Evolutionary conservation across 768 basidiomycete species (phyloP).

Genomic region (Mycena leptocephala): DNA sequence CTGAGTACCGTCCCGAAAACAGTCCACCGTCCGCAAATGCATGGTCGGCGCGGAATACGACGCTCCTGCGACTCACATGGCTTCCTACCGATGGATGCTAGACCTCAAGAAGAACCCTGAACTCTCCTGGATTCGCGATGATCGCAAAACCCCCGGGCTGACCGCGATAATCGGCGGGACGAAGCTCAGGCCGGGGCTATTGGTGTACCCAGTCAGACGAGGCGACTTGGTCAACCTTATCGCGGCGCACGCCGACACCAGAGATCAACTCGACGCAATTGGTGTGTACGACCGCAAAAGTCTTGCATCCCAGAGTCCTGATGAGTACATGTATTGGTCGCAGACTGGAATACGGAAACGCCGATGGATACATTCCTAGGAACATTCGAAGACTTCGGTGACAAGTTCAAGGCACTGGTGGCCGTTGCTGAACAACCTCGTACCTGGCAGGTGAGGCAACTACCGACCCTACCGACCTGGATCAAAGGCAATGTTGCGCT

Average conservation of each 20-base stretch:
- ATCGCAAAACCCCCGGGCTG: background rate
- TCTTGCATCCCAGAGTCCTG: background rate
- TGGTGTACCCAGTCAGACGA: slow-evolving; percentile 8
- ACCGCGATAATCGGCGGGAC: background rate
- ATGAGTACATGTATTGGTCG: background rate
- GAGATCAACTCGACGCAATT: background rate
- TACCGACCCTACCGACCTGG: slow-evolving; percentile 6
- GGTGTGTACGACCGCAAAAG: background rate
- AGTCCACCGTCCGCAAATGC: slow-evolving; percentile 22
- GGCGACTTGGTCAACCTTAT: slow-evolving; percentile 5
- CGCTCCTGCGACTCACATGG: slow-evolving; percentile 16
- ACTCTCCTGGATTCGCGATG: slow-evolving; percentile 22
- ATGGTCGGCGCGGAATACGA: slow-evolving; percentile 21
- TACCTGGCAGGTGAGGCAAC: slow-evolving; percentile 4
- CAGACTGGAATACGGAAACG: background rate
- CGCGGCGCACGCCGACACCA: background rate
- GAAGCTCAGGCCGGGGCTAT: background rate
- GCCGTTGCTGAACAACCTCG: background rate
- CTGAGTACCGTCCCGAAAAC: background rate
- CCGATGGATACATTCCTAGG: background rate
- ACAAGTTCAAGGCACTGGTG: background rate
- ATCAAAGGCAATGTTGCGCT: slow-evolving; percentile 16
- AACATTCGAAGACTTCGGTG: background rate
- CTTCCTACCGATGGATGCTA: slow-evolving; percentile 27
- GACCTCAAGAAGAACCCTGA: slow-evolving; percentile 21